Base-by-base conservation (phyloP, 1,284 basidiomycete species). In the Sphagnurus paluster region DNA sequence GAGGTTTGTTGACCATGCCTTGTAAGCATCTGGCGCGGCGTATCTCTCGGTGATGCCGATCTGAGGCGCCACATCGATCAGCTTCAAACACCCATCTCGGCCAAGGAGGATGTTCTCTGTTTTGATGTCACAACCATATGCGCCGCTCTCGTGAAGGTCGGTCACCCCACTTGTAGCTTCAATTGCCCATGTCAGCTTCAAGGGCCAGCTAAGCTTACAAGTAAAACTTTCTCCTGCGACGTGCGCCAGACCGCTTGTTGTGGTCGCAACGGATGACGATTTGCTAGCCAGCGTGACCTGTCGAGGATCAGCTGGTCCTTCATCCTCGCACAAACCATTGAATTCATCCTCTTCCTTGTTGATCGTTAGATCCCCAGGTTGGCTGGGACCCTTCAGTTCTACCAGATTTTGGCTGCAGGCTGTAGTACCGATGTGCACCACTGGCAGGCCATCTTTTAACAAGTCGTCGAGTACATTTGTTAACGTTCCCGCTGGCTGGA, bases 151-250 rank as follows among this genome's bases (percentile, higher is more conserved):
- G 34, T 43, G 41, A 11, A 43, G 20, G 20, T 32, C 28, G 14
- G 14, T 28, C 8, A 36, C 20, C 2, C n/a, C 21, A 5, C 29
- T 33, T 19, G 21, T 11, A 11, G 16, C 14, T 24, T 36, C 41
- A 11, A 43, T 43, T 11, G 41, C n/a, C 32, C 32, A 43, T 3
- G 23, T 35, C 19, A 25, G 41, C 14, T 43, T 43, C 1, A 43
- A 23, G 14, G 17, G 24, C 41, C n/a, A 43, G 1, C 9, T 16
- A 21, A 40, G 39, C 39, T 40, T 40, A 17, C 25, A 4, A 16
- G 13, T 6, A 6, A 28, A 28, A 28, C 6, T 6, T 28, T 28
- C 13, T 6, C 26, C 13, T 7, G 26, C 26, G 13, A 6, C 13
- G 26, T 13, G 26, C 6, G 6, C 26, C 7, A 13, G 6, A 6